Evolutionary conservation across 139 green algal species (phyloP), one percentile per base, ranked within the genome.

Genomic region (Ettlia oleoabundans): DNA sequence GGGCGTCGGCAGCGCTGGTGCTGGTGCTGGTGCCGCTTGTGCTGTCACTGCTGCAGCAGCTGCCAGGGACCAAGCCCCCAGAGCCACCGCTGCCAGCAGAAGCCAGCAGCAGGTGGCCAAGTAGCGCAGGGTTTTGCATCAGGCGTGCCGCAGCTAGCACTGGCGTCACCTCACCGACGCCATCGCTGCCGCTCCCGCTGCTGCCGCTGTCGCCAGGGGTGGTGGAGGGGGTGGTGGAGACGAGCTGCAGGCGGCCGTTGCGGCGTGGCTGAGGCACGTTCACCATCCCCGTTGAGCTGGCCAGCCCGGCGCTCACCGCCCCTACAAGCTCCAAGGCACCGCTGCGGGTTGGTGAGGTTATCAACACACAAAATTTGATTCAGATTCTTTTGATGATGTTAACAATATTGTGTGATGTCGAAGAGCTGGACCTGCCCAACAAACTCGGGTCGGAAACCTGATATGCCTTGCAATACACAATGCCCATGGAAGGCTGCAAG

Each of bases 281-380:
- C 13, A 71, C 32, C 2, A 91, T 35, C 7, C 87, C 87, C 8
- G 80, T 75, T 28, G 67, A 78, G 75, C 73, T 68, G 30, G 87
- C 87, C 1, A 89, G 72, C 4, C 82, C 85, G 0, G 52, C 66
- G 37, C 66, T 77, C 33, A 87, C 53, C 5, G 82, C 64, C 10
- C 73, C 80, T 22, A 93, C 86, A 61, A 92, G 58, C 5, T 88
- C 84, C 37, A 93, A 84, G 0, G 89, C 89, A 19, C 88, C 89
- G 24, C 69, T 81, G 75, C n/a, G 22, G 43, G 40, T 9, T 28
- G 67, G 24, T 10, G 47, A 58, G 47, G 47, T 10, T 58, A 58
- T 24, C 15, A 15, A n/a, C n/a, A n/a, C n/a, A n/a, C n/a, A n/a
- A n/a, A n/a, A n/a, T n/a, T n/a, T n/a, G n/a, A n/a, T n/a, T n/a